Evolutionary conservation across 208 protist species (phyloP).

Genomic region (Leishmania major): DNA sequence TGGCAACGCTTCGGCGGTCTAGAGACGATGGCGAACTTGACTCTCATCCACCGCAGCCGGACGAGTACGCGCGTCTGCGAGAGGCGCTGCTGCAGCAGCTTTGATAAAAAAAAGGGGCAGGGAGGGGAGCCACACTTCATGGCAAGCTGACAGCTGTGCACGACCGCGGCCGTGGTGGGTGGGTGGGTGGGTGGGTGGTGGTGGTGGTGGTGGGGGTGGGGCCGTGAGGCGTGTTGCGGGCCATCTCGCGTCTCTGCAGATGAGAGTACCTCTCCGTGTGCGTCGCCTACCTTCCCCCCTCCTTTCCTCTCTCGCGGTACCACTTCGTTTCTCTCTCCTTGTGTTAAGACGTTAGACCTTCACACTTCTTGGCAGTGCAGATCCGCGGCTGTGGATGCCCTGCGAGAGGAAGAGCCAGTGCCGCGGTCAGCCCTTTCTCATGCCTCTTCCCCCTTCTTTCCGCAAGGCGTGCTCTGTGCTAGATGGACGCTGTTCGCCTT

Average conservation of each 20-base stretch:
- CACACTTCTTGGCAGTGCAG: neutral
- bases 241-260: neutral
- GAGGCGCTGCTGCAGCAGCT: slow-evolving; percentile 31
- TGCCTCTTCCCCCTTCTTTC: neutral
- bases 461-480: neutral
- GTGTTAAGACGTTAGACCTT: neutral
- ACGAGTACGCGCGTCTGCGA: slow-evolving; percentile 24
- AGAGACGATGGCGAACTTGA: neutral
- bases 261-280: neutral
- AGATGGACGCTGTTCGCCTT: neutral
- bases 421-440: neutral
- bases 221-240: neutral
- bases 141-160: neutral
- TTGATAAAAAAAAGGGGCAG: neutral
- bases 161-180: neutral
- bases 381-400: neutral
- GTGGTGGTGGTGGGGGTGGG: neutral
- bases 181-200: no score
- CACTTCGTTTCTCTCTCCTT: neutral
- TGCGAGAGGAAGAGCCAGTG: neutral
- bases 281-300: neutral
- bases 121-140: neutral
- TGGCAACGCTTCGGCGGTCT: neutral
- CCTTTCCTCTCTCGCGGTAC: neutral
- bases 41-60: neutral